Base-by-base conservation (phyloP, 805 yeast genomes). In the Metschnikowia vanudenii region DNA sequence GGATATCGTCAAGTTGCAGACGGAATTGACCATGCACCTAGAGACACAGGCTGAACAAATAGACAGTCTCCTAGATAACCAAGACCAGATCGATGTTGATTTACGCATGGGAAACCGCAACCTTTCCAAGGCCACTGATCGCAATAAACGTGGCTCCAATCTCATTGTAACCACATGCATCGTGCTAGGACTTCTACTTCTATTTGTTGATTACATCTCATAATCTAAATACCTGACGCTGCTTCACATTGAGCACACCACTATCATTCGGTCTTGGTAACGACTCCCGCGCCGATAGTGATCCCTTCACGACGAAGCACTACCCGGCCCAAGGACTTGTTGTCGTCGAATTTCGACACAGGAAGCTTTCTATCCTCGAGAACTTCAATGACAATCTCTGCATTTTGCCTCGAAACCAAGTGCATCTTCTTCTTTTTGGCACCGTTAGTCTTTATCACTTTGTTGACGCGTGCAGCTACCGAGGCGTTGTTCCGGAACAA, bases 401-500 rank as follows among this genome's bases (percentile, higher is more conserved):
- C 91, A 6, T 68, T 66, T 53, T 80, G 82, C 43, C 80, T 78
- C 20, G 85, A 76, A 10, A 78, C 75, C 48, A 87, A 64, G 61
- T 84, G 91, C 58, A 65, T 70, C 49, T 66, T 61, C 45, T 80
- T 73, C 47, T 82, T 80, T 53, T 68, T 74, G 29, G 51, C 44
- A 17, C 64, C 62, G 5, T 55, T 56, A 13, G 64, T 54, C 28
- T 52, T 59, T 75, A 3, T 62, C 54, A 55, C 74, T 49, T 76
- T 76, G 36, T 73, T 58, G 17, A 90, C 68, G 52, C 82, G 77
- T 4, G 89, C 89, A 1, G 94, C 88, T 35, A 80, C 79, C 36
- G 84, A 81, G 20, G 81, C 75, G 47, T 88, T 82, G 51, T 91
- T 90, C 50, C 91, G 76, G 65, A 90, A 89, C 43, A 88, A 63